These are phyloP conservation scores for Candida broadrunensis DNA, from an alignment of 805 yeast species.

Conservation along the genomic window DNA sequence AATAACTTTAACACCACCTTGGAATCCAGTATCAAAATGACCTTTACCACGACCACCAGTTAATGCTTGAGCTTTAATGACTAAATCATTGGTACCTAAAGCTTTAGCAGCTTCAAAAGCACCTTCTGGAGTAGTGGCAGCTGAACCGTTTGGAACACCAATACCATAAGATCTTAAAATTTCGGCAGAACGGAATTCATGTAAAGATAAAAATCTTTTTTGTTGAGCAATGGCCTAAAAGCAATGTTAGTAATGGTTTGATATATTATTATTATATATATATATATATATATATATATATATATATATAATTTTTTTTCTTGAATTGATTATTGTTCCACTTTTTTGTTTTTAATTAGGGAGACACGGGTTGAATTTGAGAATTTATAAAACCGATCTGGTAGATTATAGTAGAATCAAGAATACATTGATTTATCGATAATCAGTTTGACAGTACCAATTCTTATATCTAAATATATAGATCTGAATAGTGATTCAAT, in stretches of 20 bases:
- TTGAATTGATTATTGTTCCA: no score
- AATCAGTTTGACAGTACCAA: no score
- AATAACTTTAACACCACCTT: conserved; percentile 95
- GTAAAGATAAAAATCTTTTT: conserved; percentile 80
- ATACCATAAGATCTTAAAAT: conserved; percentile 79
- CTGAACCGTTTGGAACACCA: conserved; percentile 87
- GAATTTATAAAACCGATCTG: no score
- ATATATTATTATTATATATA: no score
- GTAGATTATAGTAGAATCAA: no score
- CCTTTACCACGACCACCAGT: conserved; percentile 99
- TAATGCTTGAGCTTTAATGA: conserved; percentile 96
- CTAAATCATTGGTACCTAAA: conserved; percentile 77
- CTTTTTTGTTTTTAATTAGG: no score
- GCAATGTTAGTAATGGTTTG: no score
- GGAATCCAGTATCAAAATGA: conserved; percentile 89
- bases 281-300: no score
- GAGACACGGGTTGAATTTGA: background rate
- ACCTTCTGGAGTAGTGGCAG: conserved; percentile 86
- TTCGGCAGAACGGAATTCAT: conserved; percentile 94
- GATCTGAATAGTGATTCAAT: no score
- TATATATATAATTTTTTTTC: no score
- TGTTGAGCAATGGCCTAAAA: conserved; percentile 17
- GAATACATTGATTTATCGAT: no score
- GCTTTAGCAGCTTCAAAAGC: conserved; percentile 80
- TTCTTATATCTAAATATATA: no score